Percentiles rank a stretch among this genome's conserved stretches.
phyloP scores from a whole-genome alignment of 2,329 filamentous ascomycete species.

The Sclerotinia trifoliorum region DNA sequence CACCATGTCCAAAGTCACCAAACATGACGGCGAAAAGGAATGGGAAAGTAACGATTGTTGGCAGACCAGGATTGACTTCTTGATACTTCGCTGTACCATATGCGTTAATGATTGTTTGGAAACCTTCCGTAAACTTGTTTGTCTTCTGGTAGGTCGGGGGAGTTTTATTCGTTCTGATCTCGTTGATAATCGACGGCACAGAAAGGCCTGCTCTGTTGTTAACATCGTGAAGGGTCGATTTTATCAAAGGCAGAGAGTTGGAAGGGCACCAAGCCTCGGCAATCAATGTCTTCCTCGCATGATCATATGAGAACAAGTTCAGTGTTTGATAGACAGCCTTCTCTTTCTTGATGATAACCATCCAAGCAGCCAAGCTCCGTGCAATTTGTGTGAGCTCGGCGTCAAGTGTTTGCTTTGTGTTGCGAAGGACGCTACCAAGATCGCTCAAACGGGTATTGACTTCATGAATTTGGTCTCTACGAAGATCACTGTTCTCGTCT shows the following conservation, averaged over 20 bases:
- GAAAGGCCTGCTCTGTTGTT: conserved; percentile 93
- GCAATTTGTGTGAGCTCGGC: conserved; percentile 93
- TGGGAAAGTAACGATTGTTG: conserved; percentile 96
- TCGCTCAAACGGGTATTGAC: conserved; percentile 92
- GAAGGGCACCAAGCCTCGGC: conserved; percentile 97
- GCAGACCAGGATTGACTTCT: conserved; percentile 93
- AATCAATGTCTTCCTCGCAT: conserved; percentile 91
- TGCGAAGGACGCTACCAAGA: conserved; percentile 85
- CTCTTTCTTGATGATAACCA: conserved; percentile 96
- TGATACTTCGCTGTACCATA: conserved; percentile 97
- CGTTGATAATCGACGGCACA: conserved; percentile 98
- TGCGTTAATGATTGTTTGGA: conserved; percentile 98
- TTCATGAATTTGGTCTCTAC: conserved; percentile 94
- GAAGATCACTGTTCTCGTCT: conserved; percentile 93
- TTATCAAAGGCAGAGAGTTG: conserved; percentile 83
- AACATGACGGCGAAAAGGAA: conserved; percentile 99
- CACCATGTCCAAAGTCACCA: conserved; percentile 91
- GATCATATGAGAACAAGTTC: conserved; percentile 95
- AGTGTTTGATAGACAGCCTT: conserved; percentile 96
- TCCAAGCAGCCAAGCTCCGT: conserved; percentile 90
- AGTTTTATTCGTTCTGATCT: conserved; percentile 95
- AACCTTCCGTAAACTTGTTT: conserved; percentile 96
- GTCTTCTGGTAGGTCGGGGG: conserved; percentile 97
- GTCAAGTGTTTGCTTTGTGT: conserved; percentile 92
- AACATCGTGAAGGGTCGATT: conserved; percentile 91